Evolutionary conservation across 2,329 filamentous ascomycete genomes (phyloP).

Genomic region (Aspergillus vadensis): DNA sequence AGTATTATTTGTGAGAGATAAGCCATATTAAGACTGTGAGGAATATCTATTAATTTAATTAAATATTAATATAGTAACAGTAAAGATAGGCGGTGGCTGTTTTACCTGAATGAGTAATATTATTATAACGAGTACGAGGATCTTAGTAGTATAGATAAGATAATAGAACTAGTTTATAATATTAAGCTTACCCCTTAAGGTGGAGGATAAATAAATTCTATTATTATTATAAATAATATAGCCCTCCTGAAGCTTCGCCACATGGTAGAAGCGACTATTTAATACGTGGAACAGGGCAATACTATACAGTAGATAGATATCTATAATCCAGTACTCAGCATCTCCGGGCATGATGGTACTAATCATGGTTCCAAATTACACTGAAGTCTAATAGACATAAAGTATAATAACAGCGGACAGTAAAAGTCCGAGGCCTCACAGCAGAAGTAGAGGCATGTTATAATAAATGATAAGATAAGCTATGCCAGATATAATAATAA

Average conservation of each 20-base stretch:
- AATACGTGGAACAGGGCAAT: conserved; percentile 68
- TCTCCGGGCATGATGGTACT: conserved; percentile 50
- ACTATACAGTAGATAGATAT: conserved; percentile 64
- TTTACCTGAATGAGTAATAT: too few species aligned
- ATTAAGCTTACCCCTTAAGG: too few species aligned
- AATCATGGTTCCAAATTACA: conserved; percentile 40
- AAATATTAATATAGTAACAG: neutral
- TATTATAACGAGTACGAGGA: too few species aligned
- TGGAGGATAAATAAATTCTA: too few species aligned
- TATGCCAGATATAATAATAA: too few species aligned
- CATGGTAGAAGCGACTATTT: conserved; percentile 62
- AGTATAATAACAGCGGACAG: conserved; percentile 40
- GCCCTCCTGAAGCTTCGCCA: conserved; percentile 56
- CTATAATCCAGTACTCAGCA: conserved; percentile 69
- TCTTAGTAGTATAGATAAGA: too few species aligned
- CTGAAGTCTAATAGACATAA: conserved; percentile 41
- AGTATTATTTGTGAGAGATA: conserved; percentile 66
- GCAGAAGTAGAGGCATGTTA: conserved; percentile 36
- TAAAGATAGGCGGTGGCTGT: too few species aligned
- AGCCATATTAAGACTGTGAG: conserved; percentile 63
- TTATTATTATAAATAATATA: too few species aligned
- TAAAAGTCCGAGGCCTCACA: conserved; percentile 42
- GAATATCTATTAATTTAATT: conserved; percentile 49
- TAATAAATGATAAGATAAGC: too few species aligned
- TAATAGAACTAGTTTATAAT: too few species aligned